phyloP scores from a whole-genome alignment of 352 stramenopile species.

The Aphanomyces invadans region DNA sequence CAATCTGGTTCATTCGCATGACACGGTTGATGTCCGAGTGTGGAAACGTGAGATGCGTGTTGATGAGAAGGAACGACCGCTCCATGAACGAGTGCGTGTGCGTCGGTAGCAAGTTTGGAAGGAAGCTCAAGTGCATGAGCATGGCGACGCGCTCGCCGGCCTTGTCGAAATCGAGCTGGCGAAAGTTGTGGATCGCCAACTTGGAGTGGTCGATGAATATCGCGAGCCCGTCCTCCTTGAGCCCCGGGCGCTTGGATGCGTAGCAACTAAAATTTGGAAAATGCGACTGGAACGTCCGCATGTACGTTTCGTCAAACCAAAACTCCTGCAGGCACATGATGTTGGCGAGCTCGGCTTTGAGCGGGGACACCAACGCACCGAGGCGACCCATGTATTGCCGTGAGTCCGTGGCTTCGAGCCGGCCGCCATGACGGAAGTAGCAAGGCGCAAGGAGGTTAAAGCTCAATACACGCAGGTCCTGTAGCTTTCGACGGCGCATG shows the following conservation, averaged over 20 bases:
- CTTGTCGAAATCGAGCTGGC: slow-evolving; percentile 59
- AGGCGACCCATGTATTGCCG: slow-evolving; percentile 56
- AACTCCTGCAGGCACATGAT: slow-evolving; percentile 81
- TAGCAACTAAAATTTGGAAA: slow-evolving; percentile 30
- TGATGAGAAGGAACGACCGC: slow-evolving; percentile 69
- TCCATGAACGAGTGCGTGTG: slow-evolving; percentile 25
- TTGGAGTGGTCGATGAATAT: slow-evolving; percentile 71
- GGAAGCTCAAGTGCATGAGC: slow-evolving; percentile 69
- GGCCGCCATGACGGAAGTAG: slow-evolving; percentile 79
- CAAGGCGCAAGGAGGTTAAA: slow-evolving; percentile 83
- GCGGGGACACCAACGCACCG: slow-evolving; percentile 55
- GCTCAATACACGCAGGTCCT: slow-evolving; percentile 46
- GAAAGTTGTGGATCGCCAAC: slow-evolving; percentile 68
- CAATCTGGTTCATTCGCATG: slow-evolving; percentile 71
- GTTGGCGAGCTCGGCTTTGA: slow-evolving; percentile 66
- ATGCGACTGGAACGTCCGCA: slow-evolving; percentile 28
- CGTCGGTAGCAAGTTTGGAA: not conserved
- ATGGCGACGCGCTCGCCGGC: slow-evolving; percentile 75
- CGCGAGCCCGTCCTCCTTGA: slow-evolving; percentile 77
- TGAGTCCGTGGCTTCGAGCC: slow-evolving; percentile 55
- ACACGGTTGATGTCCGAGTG: slow-evolving; percentile 72
- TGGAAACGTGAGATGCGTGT: slow-evolving; percentile 80
- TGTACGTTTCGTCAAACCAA: slow-evolving; percentile 77
- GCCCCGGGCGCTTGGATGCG: slow-evolving; percentile 56
- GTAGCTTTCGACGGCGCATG: slow-evolving; percentile 10